phyloP scores from a whole-genome alignment of 2,329 filamentous ascomycete genomes.

The Beauveria sp. region DNA sequence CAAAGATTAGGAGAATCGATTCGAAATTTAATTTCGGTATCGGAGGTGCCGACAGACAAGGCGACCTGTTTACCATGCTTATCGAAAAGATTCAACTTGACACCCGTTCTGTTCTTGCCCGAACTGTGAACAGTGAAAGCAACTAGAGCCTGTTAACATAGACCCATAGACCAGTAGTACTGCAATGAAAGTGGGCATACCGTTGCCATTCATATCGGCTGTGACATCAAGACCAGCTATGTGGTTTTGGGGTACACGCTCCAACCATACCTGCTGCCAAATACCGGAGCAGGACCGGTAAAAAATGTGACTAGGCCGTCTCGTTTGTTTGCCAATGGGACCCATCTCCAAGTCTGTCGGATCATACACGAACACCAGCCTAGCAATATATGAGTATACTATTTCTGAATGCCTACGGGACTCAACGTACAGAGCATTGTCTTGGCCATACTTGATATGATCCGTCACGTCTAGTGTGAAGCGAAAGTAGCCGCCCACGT shows the following conservation, averaged over 20 bases:
- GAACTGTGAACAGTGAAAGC: conserved; percentile 47
- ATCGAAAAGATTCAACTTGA: conserved; percentile 30
- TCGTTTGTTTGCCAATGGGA: conserved; percentile 58
- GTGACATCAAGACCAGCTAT: conserved; percentile 52
- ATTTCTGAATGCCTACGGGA: too few species aligned
- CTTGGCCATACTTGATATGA: conserved; percentile 28
- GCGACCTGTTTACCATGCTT: conserved; percentile 33
- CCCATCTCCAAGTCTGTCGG: conserved; percentile 56
- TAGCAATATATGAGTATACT: background rate
- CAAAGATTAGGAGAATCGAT: conserved; percentile 52
- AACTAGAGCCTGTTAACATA: conserved; percentile 30
- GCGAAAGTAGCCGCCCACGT: conserved; percentile 55
- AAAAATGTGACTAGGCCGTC: conserved; percentile 54
- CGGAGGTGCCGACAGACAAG: conserved; percentile 35
- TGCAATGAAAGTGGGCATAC: conserved; percentile 14
- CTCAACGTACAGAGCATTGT: conserved; percentile 46
- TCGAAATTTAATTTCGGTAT: conserved; percentile 45
- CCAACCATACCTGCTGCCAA: conserved; percentile 68
- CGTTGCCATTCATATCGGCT: conserved; percentile 46
- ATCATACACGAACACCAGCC: conserved; percentile 58
- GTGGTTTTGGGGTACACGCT: conserved; percentile 49
- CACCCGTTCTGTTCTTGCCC: conserved; percentile 23
- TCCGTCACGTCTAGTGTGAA: conserved; percentile 54
- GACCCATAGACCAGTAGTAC: background rate
- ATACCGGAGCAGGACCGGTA: conserved; percentile 68